Conservation (phyloP, 345 rosid species). For the Reutealis trisperma region DNA sequence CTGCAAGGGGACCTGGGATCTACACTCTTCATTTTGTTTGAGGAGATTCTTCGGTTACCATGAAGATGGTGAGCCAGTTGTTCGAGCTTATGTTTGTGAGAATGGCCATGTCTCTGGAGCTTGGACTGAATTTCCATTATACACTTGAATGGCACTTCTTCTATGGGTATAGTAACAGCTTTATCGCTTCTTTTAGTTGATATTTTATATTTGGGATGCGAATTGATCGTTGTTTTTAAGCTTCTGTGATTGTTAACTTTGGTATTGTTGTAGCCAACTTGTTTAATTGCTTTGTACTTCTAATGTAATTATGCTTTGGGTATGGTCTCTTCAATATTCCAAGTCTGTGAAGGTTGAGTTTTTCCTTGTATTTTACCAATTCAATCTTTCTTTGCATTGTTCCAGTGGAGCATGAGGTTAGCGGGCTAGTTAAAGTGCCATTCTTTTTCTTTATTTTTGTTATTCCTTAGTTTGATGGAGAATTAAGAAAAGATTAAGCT, state of each 20-base stretch:
- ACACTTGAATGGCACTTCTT: slow-evolving; percentile 39
- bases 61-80: slow-evolving; percentile 94
- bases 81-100: slow-evolving; percentile 94
- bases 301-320: neutral
- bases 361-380: too few species aligned
- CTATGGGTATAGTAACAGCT: neutral
- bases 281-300: neutral
- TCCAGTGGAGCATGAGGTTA: too few species aligned
- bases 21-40: slow-evolving; percentile 90
- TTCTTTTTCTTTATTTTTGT: neutral
- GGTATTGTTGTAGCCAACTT: neutral
- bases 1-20: slow-evolving; percentile 82
- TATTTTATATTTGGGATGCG: neutral
- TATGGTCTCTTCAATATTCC: neutral
- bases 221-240: neutral
- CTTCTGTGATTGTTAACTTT: neutral
- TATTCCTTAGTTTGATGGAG: neutral
- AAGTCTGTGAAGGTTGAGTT: neutral
- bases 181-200: neutral
- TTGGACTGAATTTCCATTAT: slow-evolving; percentile 79
- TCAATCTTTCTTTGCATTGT: too few species aligned
- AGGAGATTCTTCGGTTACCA: slow-evolving; percentile 72
- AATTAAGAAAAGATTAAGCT: too few species aligned
- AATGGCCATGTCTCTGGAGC: slow-evolving; percentile 98
- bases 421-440: neutral